Conservation (phyloP, 177 flowering plant genomes). For the Telopea speciosissima region DNA sequence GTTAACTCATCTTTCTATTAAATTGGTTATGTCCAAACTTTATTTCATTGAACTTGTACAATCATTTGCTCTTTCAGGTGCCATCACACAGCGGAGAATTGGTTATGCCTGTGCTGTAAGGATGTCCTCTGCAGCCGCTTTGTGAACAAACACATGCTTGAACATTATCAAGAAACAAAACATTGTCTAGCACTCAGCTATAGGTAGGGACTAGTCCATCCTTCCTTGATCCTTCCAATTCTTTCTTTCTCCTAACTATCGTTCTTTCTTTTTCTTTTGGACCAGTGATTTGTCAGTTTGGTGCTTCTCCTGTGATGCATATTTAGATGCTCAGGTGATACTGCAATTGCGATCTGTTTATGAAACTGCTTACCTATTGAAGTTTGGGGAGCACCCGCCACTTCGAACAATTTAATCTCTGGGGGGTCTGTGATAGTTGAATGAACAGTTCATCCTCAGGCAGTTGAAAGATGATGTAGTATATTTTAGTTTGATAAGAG, state of each 20-base stretch:
- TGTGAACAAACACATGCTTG: conserved; percentile 81
- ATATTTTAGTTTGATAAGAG: not conserved
- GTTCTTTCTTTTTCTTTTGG: conserved; percentile 3
- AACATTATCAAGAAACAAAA: conserved; percentile 52
- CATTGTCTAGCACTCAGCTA: conserved; percentile 80
- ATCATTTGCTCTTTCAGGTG: conserved; percentile 41
- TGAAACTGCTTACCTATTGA: conserved; percentile 65
- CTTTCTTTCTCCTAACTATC: not conserved
- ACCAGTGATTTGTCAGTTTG: conserved; percentile 93
- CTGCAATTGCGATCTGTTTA: conserved; percentile 53
- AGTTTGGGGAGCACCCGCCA: conserved; percentile 75
- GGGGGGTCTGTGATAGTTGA: conserved; percentile 8
- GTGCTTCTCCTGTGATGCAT: conserved; percentile 85
- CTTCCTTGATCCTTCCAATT: not conserved
- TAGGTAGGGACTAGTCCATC: conserved; percentile 37
- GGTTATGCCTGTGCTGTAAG: conserved; percentile 83
- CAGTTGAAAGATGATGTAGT: not conserved
- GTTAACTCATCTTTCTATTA: too few species aligned
- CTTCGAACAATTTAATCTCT: conserved; percentile 26
- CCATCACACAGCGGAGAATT: conserved; percentile 64
- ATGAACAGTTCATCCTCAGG: conserved; percentile 9
- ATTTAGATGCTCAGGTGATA: conserved; percentile 77
- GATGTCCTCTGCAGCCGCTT: conserved; percentile 88
- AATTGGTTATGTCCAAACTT: not conserved
- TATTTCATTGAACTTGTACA: not conserved